Conservation (phyloP, 805 yeast genomes). For the Kregervanrija fluxuum region DNA sequence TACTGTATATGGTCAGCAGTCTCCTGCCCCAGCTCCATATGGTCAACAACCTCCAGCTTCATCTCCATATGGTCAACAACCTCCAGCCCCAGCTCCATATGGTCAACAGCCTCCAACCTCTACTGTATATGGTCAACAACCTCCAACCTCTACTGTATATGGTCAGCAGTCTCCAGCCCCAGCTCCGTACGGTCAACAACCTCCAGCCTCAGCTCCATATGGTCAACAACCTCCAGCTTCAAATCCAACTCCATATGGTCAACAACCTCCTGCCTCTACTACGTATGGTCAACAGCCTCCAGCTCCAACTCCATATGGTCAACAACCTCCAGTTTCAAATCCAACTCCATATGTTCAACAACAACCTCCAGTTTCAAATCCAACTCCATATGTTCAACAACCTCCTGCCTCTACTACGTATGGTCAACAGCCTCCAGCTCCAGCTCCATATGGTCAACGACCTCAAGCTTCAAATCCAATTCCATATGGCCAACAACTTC, state of each 20-base stretch:
- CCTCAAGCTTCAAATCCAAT: background rate
- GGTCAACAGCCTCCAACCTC: conserved; percentile 15
- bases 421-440: background rate
- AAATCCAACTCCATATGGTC: background rate
- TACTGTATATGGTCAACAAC: conserved; percentile 9
- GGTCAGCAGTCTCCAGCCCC: background rate
- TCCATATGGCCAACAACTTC: too few relatives aligned
- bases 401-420: conserved; percentile 4
- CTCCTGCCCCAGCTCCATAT: background rate
- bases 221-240: conserved; percentile 6
- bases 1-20: conserved; percentile 3
- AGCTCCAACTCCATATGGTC: background rate
- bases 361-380: conserved; percentile 7
- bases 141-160: background rate
- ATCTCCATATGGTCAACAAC: conserved; percentile 6
- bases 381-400: too few relatives aligned
- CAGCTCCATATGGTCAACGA: background rate
- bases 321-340: background rate
- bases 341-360: conserved; percentile 1
- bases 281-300: conserved; percentile 1
- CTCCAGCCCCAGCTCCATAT: conserved; percentile 13
- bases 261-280: conserved; percentile 3
- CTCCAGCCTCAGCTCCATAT: background rate
- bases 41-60: conserved; percentile 3
- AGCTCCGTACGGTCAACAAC: background rate